phyloP scores from a whole-genome alignment of 1,139 yeast species.

The Geotrichum armillariae region DNA sequence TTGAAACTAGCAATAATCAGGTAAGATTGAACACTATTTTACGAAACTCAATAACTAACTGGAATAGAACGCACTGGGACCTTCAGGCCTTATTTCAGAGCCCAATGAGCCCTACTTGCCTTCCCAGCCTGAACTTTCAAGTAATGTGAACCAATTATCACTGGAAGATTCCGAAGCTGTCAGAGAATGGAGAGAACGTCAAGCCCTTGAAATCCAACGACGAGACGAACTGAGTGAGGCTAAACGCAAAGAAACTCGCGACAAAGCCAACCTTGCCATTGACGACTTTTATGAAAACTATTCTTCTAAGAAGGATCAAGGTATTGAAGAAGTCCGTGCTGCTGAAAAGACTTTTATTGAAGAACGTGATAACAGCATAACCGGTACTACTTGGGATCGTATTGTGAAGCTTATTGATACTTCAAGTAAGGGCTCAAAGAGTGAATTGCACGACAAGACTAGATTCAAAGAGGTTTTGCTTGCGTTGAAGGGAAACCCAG shows the following conservation, averaged over 20 bases:
- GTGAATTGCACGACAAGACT: conserved; percentile 62
- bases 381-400: conserved; percentile 85
- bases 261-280: conserved; percentile 80
- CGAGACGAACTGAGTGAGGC: conserved; percentile 73
- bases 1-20: conserved; percentile 42
- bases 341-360: conserved; percentile 67
- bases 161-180: conserved; percentile 40
- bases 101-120: conserved; percentile 36
- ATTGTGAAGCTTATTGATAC: conserved; percentile 54
- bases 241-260: conserved; percentile 66
- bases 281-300: conserved; percentile 95
- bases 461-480: conserved; percentile 67
- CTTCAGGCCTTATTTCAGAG: conserved; percentile 34
- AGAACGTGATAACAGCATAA: conserved; percentile 75
- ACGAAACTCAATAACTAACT: conserved; percentile 57
- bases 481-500: conserved; percentile 65
- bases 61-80: conserved; percentile 40
- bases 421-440: conserved; percentile 44
- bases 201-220: conserved; percentile 76
- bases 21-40: not conserved
- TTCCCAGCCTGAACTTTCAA: conserved; percentile 28
- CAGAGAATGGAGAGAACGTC: conserved; percentile 79
- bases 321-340: conserved; percentile 58
- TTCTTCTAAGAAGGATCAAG: conserved; percentile 78
- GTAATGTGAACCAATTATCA: conserved; percentile 30